phyloP scores from a whole-genome alignment of 2,329 filamentous ascomycete species.

The Davidsoniella virescens region DNA sequence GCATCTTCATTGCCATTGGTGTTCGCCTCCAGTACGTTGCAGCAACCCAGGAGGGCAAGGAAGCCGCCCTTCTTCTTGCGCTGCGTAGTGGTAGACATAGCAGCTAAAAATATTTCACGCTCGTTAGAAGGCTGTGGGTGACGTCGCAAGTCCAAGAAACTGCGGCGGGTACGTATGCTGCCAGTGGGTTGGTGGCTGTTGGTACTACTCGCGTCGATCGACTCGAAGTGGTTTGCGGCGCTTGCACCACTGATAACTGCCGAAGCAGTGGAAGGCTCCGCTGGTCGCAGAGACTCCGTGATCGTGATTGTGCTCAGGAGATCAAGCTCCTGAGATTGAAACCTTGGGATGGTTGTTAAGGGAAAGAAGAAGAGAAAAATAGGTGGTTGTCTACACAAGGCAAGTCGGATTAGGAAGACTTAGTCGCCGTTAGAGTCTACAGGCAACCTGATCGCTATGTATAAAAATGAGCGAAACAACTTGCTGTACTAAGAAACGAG shows the following conservation, averaged over 20 bases:
- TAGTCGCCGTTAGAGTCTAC: background rate
- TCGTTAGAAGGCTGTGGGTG: constrained; percentile 8
- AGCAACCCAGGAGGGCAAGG: constrained; percentile 49
- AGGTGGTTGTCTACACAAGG: background rate
- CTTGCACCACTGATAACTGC: constrained; percentile 13
- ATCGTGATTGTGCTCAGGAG: constrained; percentile 13
- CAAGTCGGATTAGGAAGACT: background rate
- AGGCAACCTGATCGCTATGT: background rate
- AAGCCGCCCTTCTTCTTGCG: constrained; percentile 41
- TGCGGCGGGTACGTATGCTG: constrained; percentile 11
- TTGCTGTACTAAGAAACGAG: background rate
- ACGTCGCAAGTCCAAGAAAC: constrained; percentile 12
- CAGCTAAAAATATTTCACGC: constrained; percentile 12
- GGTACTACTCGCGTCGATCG: constrained; percentile 8
- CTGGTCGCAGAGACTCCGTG: constrained; percentile 13
- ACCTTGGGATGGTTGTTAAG: background rate
- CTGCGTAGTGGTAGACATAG: constrained; percentile 24
- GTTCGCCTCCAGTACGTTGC: constrained; percentile 44
- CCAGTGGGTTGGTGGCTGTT: constrained; percentile 11
- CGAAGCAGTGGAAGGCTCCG: constrained; percentile 13
- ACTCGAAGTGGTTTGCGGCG: constrained; percentile 10
- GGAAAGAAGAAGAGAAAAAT: background rate
- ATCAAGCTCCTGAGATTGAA: constrained; percentile 11
- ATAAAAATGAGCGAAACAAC: background rate
- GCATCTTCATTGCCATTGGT: constrained; percentile 35